Evolutionary conservation across 2,329 filamentous ascomycete species (phyloP).

Genomic region (Anthostomella pinea): DNA sequence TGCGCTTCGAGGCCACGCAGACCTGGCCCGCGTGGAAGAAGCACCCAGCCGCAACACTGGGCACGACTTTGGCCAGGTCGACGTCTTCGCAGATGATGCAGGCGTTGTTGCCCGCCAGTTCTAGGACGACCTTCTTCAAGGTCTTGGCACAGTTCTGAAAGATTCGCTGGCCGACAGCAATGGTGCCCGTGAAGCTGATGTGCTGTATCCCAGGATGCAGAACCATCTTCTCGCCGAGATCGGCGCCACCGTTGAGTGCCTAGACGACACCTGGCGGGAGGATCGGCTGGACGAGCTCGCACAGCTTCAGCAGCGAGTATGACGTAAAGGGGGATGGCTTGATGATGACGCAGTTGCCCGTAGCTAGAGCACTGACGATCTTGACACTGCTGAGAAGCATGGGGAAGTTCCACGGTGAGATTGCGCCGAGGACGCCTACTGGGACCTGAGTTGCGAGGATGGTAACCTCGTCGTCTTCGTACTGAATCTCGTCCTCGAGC

Average conservation of each 20-base stretch:
- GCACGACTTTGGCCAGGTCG: constrained; percentile 44
- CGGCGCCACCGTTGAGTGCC: constrained; percentile 51
- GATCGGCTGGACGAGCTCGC: constrained; percentile 45
- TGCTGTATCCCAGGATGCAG: constrained; percentile 54
- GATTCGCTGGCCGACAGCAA: constrained; percentile 46
- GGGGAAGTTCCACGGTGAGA: constrained; percentile 61
- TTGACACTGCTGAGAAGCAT: constrained; percentile 48
- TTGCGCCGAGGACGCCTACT: constrained; percentile 50
- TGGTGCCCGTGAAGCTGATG: constrained; percentile 58
- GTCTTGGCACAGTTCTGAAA: constrained; percentile 48
- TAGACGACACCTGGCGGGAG: constrained; percentile 57
- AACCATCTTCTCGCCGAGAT: constrained; percentile 52
- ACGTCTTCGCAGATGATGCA: constrained; percentile 52
- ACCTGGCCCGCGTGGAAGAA: constrained; percentile 55
- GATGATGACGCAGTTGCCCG: constrained; percentile 54
- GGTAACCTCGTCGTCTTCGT: constrained; percentile 42
- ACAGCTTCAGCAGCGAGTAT: constrained; percentile 49
- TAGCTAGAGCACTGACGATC: constrained; percentile 47
- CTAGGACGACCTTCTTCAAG: constrained; percentile 53
- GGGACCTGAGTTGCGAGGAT: constrained; percentile 44
- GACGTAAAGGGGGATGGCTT: constrained; percentile 59
- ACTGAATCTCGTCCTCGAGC: constrained; percentile 45
- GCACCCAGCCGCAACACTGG: constrained; percentile 42
- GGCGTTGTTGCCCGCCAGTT: constrained; percentile 55
- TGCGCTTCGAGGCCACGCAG: constrained; percentile 55